phyloP scores from a whole-genome alignment of 495 filamentous ascomycete species.

The Penicillium lividum region DNA sequence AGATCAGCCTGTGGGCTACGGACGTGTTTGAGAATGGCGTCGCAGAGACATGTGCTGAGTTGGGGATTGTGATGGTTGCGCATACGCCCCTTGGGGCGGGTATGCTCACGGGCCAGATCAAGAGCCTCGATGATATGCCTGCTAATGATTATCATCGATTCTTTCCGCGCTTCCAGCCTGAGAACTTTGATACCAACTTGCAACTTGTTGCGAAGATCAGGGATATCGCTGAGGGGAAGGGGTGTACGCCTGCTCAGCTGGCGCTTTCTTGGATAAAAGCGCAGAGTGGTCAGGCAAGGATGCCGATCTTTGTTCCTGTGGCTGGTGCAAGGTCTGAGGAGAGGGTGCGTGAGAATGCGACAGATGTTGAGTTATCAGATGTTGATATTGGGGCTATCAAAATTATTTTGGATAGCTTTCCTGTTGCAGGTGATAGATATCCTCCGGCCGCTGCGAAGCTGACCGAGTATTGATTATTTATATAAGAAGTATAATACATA shows the following conservation, averaged over 20 bases:
- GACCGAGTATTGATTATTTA: neutral
- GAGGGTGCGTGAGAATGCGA: constrained; percentile 53
- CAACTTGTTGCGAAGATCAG: constrained; percentile 62
- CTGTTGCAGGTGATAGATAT: constrained; percentile 4
- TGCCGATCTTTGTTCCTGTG: constrained; percentile 67
- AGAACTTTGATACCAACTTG: constrained; percentile 67
- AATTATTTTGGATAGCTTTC: constrained; percentile 7
- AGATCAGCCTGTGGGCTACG: constrained; percentile 62
- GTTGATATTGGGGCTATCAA: constrained; percentile 4
- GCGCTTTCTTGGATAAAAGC: constrained; percentile 66
- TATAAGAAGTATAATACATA: neutral
- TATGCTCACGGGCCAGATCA: constrained; percentile 58
- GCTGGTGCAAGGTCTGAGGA: constrained; percentile 60
- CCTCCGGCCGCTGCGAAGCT: constrained; percentile 6
- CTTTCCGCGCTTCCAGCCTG: constrained; percentile 64
- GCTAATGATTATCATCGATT: constrained; percentile 40
- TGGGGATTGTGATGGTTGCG: constrained; percentile 62
- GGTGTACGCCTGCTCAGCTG: constrained; percentile 66
- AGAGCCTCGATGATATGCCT: constrained; percentile 58
- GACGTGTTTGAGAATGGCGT: constrained; percentile 67
- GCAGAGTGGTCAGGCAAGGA: constrained; percentile 48
- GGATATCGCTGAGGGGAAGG: constrained; percentile 62
- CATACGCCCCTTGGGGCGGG: constrained; percentile 53
- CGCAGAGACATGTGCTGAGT: constrained; percentile 58
- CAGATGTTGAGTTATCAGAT: constrained; percentile 24